phyloP scores from a whole-genome alignment of 2,329 filamentous ascomycete genomes.

The Penicillium sp. region DNA sequence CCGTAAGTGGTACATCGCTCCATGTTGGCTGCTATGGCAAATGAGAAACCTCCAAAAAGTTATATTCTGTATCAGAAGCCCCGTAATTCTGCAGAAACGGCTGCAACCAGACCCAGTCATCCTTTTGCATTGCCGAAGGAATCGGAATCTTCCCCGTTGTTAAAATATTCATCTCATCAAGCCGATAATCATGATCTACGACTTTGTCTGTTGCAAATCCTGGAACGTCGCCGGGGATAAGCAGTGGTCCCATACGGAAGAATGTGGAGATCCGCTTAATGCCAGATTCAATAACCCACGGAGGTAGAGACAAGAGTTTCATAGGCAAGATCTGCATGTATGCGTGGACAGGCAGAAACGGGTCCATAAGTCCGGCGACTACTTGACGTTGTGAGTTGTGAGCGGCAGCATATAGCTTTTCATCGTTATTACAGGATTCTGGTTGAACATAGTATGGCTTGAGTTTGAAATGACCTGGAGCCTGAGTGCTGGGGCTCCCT shows the following conservation, averaged over 20 bases:
- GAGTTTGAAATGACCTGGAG: not conserved
- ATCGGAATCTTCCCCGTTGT: not conserved
- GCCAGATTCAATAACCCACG: not conserved
- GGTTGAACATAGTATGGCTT: not conserved
- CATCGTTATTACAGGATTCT: not conserved
- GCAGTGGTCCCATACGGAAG: not conserved
- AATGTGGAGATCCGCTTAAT: not conserved
- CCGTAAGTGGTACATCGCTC: not conserved
- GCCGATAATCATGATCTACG: not conserved
- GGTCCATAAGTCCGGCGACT: not conserved
- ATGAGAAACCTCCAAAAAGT: not conserved
- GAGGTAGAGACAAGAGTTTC: not conserved
- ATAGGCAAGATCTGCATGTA: not conserved
- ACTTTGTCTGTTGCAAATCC: not conserved
- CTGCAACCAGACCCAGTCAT: conserved; percentile 1
- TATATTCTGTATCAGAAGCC: not conserved
- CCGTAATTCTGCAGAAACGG: not conserved
- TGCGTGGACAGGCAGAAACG: not conserved
- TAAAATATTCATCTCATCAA: not conserved
- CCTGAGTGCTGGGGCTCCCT: not conserved
- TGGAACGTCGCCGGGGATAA: not conserved
- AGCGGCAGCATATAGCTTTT: not conserved
- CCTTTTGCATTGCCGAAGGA: not conserved
- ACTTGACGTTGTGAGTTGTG: not conserved
- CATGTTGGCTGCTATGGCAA: not conserved